Evolutionary conservation across 164 flowering plant genomes (phyloP).

Genomic region (Cinnamomum chago): DNA sequence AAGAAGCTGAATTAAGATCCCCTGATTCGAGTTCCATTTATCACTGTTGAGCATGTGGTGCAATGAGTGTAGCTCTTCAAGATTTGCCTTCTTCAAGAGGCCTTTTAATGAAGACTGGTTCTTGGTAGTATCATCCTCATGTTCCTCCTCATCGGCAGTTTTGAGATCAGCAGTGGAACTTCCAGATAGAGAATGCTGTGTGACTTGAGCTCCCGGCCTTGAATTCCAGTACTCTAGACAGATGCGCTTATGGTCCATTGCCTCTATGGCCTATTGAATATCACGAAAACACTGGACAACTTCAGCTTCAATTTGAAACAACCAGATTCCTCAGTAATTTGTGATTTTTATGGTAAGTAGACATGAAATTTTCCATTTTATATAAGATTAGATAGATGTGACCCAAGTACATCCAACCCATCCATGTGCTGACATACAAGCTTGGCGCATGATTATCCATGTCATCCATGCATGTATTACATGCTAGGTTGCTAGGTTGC

Average conservation of each 20-base stretch:
- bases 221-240: constrained; percentile 75
- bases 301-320: no score
- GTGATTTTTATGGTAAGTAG: no score
- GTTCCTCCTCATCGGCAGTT: constrained; percentile 16
- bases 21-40: not conserved
- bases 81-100: constrained; percentile 62
- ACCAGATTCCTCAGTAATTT: no score
- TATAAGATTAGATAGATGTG: no score
- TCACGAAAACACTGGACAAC: not conserved
- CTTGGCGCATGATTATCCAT: no score
- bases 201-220: constrained; percentile 38
- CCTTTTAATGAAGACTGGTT: constrained; percentile 31
- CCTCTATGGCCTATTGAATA: constrained; percentile 31
- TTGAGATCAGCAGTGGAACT: not conserved
- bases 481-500: no score
- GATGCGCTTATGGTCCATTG: constrained; percentile 52
- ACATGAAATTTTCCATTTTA: no score
- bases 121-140: constrained; percentile 1
- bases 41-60: constrained; percentile 10
- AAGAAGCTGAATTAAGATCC: not conserved
- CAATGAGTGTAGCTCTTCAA: constrained; percentile 54
- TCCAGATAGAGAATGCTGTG: constrained; percentile 21
- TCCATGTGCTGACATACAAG: no score
- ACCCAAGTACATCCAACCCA: no score
- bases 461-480: no score